Evolutionary conservation across 352 stramenopile genomes (phyloP), one percentile per base, ranked within the genome.

Genomic region (Phytophthora hibernalis): DNA sequence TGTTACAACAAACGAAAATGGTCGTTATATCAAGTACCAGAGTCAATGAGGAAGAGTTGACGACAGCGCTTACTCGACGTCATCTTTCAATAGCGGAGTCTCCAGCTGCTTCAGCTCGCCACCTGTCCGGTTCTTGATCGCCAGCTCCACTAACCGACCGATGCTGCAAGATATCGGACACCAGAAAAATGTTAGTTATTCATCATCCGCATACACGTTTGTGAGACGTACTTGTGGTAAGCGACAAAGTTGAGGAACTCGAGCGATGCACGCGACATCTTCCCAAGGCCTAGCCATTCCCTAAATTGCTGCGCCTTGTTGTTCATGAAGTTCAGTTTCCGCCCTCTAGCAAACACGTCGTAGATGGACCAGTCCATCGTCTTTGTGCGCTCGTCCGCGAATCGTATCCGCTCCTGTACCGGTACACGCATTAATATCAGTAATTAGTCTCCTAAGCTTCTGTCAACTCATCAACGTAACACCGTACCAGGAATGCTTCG

Each of bases 191-290:
- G 40, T 51, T 28, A 61, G 30, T 5, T n/a, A 59, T 20, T 20
- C 26, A 20, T 38, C 15, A 37, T 44, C 13, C 15, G 12, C 26
- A 49, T 24, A 16, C 22, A 20, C 3, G 59, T 16, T 3, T 24
- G 26, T 16, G n/a, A 28, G n/a, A 69, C 81, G 56, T 68, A 92
- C 87, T 92, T 92, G 74, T 95, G 85, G 56, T 95, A 95, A 35
- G 85, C 68, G 13, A 95, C 83, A 53, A 95, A 95, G 60, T 95
- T 95, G 43, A 95, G 74, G 28, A 95, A 95, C 70, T 95, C 87
- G 21, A 93, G 76, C 24, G 85, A 90, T 30, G 87, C 87, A 13
- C 81, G 79, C 4, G 85, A 94, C 30, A 80, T 81, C 44, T 83
- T 87, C 30, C 68, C 82, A 6, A 95, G 58, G 4, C 58, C 57